Percentiles rank a stretch among this genome's conserved stretches.
Conservation (phyloP, 495 filamentous ascomycete genomes). For the Aspergillus indologenus region DNA sequence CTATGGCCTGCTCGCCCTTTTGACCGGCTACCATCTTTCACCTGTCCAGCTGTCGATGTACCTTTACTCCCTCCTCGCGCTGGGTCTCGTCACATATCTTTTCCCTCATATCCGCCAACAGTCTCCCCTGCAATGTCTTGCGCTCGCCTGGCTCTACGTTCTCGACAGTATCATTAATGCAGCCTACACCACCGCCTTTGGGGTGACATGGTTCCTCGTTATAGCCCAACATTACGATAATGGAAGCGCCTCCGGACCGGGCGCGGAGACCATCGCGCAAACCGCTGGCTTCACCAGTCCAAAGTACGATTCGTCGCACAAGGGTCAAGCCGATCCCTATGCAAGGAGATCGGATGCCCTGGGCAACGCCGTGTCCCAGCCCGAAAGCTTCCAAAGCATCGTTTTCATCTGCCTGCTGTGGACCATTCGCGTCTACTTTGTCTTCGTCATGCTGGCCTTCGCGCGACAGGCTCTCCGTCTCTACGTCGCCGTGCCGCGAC, state of each 20-base stretch:
- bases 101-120: conserved; percentile 69
- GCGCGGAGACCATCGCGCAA: conserved; percentile 54
- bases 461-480: conserved; percentile 67
- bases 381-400: conserved; percentile 73
- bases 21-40: conserved; percentile 68
- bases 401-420: conserved; percentile 68
- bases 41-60: conserved; percentile 75
- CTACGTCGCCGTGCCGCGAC: conserved; percentile 45
- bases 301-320: conserved; percentile 53
- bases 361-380: conserved; percentile 54
- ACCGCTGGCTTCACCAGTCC: conserved; percentile 68
- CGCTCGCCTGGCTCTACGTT: conserved; percentile 73
- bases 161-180: conserved; percentile 75
- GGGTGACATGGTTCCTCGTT: conserved; percentile 76
- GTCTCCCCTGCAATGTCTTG: conserved; percentile 63
- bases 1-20: conserved; percentile 81
- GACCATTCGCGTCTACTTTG: conserved; percentile 70
- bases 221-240: conserved; percentile 54
- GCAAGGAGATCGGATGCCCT: conserved; percentile 36
- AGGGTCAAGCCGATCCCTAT: conserved; percentile 27
- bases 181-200: conserved; percentile 75
- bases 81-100: conserved; percentile 58
- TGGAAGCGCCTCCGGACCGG: conserved; percentile 37
- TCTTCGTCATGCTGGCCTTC: conserved; percentile 74
- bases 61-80: conserved; percentile 71